Evolutionary conservation across 495 filamentous ascomycete genomes (phyloP).

Genomic region (Sordaria brevicollis): DNA sequence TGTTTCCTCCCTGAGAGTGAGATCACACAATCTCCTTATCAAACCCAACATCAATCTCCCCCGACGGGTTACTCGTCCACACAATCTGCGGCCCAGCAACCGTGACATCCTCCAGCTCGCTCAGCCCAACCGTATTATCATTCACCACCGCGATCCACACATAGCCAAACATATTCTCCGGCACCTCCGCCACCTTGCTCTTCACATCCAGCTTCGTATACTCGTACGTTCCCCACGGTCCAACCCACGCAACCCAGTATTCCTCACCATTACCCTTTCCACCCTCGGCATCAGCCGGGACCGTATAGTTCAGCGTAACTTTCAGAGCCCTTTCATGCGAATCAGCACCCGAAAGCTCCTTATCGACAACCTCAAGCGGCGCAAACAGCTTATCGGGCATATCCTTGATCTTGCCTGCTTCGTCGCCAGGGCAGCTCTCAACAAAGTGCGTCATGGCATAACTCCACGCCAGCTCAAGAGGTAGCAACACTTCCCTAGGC

Average conservation of each 20-base stretch:
- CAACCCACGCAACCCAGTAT: constrained; percentile 27
- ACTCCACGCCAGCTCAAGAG: constrained; percentile 22
- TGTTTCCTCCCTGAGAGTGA: neutral
- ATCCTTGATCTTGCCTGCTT: constrained; percentile 3
- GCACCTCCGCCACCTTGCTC: constrained; percentile 13
- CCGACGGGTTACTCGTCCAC: constrained; percentile 23
- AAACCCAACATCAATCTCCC: neutral
- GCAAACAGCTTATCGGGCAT: constrained; percentile 11
- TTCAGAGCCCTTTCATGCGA: constrained; percentile 4
- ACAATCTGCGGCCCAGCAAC: constrained; percentile 30
- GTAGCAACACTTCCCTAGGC: constrained; percentile 24
- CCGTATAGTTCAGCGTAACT: constrained; percentile 15
- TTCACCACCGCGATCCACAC: constrained; percentile 27
- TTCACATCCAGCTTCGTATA: constrained; percentile 17
- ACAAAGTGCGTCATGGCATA: constrained; percentile 23
- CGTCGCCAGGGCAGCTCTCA: constrained; percentile 6
- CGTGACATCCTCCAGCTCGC: constrained; percentile 13
- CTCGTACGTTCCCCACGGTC: constrained; percentile 26
- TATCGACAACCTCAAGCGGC: constrained; percentile 9
- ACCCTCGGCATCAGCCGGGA: neutral
- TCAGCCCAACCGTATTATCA: constrained; percentile 8
- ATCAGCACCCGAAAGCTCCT: constrained; percentile 1
- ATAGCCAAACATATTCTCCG: constrained; percentile 22
- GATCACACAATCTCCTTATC: neutral
- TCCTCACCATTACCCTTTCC: neutral